Conservation (phyloP, 2,329 filamentous ascomycete genomes). For the Dactylellina haptotyla region DNA sequence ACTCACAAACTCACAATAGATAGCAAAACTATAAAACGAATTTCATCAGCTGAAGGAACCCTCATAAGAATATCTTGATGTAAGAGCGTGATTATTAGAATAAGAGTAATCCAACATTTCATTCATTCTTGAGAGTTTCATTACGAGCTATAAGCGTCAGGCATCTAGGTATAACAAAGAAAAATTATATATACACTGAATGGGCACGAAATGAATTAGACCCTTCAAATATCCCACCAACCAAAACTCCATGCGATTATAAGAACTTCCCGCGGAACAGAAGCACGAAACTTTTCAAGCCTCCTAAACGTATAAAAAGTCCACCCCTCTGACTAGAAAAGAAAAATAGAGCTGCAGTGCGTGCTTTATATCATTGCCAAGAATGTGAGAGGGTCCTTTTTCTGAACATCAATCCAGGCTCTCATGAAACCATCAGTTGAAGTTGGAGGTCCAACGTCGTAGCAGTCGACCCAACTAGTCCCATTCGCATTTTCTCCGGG, state of each 20-base stretch:
- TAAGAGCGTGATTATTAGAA: no score
- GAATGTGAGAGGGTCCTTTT: constrained; percentile 33
- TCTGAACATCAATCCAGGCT: constrained; percentile 28
- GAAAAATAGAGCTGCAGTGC: no score
- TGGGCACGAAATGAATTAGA: background rate
- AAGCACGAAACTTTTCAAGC: background rate
- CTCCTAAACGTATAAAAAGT: constrained; percentile 1
- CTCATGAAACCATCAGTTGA: constrained; percentile 31
- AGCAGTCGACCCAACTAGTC: constrained; percentile 43
- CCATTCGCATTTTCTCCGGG: constrained; percentile 27
- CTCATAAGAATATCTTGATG: no score
- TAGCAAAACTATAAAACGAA: no score
- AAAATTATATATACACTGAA: constrained; percentile 1
- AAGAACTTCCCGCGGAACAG: background rate
- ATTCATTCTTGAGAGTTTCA: no score
- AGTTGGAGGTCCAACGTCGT: constrained; percentile 5
- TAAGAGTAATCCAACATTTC: no score
- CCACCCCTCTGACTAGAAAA: no score
- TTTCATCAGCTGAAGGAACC: no score
- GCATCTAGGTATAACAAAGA: no score
- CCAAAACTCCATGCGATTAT: background rate
- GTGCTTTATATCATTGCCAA: constrained; percentile 45
- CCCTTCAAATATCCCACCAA: background rate
- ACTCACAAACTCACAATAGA: no score
- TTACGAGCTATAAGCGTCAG: no score